A percentile compares a stretch with the other conserved stretches of the same genome.
Conservation (phyloP, 148 eudicot species). For the Dysphania ambrosioides region DNA sequence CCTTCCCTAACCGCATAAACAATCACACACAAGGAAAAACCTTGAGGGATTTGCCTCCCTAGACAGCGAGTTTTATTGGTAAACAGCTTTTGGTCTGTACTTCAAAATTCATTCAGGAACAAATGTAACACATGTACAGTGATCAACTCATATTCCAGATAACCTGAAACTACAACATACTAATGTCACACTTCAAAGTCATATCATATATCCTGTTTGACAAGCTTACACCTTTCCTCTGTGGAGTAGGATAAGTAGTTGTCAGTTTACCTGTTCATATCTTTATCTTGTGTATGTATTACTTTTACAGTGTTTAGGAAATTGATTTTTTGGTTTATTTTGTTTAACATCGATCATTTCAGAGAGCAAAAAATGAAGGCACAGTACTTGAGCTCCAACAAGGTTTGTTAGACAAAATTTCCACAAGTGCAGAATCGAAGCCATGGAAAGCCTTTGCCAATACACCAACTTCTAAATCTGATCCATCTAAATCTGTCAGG, state of each 20-base stretch:
- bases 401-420: constrained; percentile 37
- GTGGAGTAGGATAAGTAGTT: not conserved
- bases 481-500: constrained; percentile 63
- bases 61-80: not conserved
- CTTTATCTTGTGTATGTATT: not conserved
- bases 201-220: not conserved
- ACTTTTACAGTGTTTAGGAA: not conserved
- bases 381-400: constrained; percentile 56
- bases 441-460: constrained; percentile 74
- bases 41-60: not conserved
- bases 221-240: not conserved
- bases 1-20: not conserved
- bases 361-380: constrained; percentile 50
- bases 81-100: not conserved
- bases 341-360: not conserved
- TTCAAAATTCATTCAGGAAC: no score
- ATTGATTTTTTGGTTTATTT: not conserved
- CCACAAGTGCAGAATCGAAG: constrained; percentile 48
- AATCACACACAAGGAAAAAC: no score
- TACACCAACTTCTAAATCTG: constrained; percentile 30
- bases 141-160: not conserved
- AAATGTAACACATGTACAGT: no score
- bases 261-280: not conserved
- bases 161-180: not conserved
- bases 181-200: not conserved